Percentiles rank a stretch among this genome's conserved stretches.
Evolutionary conservation across 495 filamentous ascomycete genomes (phyloP).

Genomic region (Zalerion maritima): DNA sequence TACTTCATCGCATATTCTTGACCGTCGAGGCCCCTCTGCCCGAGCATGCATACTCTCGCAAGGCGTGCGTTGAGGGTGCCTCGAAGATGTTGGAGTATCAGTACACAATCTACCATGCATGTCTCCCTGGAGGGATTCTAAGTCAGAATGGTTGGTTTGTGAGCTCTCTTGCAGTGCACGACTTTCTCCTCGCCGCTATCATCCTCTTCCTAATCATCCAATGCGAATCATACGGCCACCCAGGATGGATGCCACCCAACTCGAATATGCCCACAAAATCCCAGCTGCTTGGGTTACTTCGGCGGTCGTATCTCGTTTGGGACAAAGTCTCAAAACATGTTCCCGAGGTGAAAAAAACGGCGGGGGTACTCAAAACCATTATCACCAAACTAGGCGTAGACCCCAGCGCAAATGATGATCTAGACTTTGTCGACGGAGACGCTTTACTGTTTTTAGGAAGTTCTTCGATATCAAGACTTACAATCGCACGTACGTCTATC

Average conservation of each 20-base stretch:
- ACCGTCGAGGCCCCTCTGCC: conserved; percentile 37
- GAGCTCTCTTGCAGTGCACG: conserved; percentile 25
- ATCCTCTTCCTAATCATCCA: conserved; percentile 27
- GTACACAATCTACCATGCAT: conserved; percentile 20
- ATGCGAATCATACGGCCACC: conserved; percentile 14
- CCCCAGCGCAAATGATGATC: too few relatives aligned
- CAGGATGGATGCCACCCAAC: conserved; percentile 8
- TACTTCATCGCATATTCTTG: conserved; percentile 62
- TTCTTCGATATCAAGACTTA: too few relatives aligned
- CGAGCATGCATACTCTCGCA: conserved; percentile 53
- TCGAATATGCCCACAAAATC: conserved; percentile 14
- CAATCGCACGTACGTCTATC: too few relatives aligned
- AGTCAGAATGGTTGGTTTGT: conserved; percentile 27
- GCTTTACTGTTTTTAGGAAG: too few relatives aligned
- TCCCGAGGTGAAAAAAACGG: conserved; percentile 11
- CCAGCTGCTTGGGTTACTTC: conserved; percentile 13
- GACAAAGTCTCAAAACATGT: conserved; percentile 4
- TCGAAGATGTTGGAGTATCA: conserved; percentile 43
- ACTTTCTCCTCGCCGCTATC: conserved; percentile 34
- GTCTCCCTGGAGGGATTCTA: conserved; percentile 23
- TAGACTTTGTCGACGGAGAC: too few relatives aligned
- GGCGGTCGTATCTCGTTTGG: conserved; percentile 20
- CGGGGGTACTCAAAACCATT: conserved; percentile 12
- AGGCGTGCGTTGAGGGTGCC: conserved; percentile 51
- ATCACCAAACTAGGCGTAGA: too few relatives aligned